phyloP scores from a whole-genome alignment of 2,329 filamentous ascomycete species.

The Orbilia oligospora region DNA sequence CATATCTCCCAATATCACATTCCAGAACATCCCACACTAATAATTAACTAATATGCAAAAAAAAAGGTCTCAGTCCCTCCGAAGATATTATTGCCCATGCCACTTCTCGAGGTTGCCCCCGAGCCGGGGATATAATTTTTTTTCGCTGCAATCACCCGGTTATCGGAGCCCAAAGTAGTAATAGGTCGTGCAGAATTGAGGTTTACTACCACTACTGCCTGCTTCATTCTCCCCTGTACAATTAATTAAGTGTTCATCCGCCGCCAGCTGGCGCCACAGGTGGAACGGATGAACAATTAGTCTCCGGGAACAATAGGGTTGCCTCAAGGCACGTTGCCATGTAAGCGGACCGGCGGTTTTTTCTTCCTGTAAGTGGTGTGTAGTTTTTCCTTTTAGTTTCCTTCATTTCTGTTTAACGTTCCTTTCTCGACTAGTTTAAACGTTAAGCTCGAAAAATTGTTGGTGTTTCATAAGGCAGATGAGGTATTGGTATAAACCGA shows the following conservation, averaged over 20 bases:
- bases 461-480: constrained; percentile 60
- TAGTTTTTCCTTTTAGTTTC: constrained; percentile 14
- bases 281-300: constrained; percentile 27
- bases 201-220: background rate
- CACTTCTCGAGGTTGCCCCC: constrained; percentile 11
- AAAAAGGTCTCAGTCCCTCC: constrained; percentile 26
- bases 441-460: constrained; percentile 9
- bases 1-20: constrained; percentile 41
- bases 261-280: constrained; percentile 39
- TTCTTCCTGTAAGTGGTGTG: background rate
- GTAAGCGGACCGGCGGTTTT: constrained; percentile 24
- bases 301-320: constrained; percentile 44
- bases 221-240: constrained; percentile 1
- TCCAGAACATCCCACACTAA: constrained; percentile 38
- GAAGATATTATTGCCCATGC: constrained; percentile 5
- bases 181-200: constrained; percentile 50
- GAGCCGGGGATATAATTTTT: constrained; percentile 32
- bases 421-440: constrained; percentile 28
- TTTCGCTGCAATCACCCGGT: constrained; percentile 44
- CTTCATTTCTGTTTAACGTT: constrained; percentile 26
- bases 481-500: constrained; percentile 44
- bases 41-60: constrained; percentile 16
- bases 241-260: constrained; percentile 16
- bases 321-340: constrained; percentile 1
- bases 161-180: constrained; percentile 53